Evolutionary conservation across 2,329 filamentous ascomycete genomes (phyloP), one percentile per base, ranked within the genome.

Genomic region (Talaromyces sp.): DNA sequence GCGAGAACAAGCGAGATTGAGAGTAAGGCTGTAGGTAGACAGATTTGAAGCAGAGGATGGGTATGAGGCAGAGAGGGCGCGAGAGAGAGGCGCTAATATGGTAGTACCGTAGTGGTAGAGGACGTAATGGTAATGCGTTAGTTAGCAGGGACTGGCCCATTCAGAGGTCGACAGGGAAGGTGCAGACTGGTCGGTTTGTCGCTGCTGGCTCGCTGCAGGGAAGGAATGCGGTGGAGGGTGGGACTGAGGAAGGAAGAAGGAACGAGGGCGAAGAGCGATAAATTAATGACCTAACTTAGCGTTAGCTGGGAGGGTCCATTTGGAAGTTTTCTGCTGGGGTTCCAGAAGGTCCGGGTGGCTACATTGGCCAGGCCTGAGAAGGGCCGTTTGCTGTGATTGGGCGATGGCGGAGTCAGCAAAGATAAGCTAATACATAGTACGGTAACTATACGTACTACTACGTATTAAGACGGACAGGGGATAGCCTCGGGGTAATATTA

Each of bases 271-370:
- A 43, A 45, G 15, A 29, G 40, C 47, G 43, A 36, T 40, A 47
- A 27, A 22, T 27, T 13, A 45, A 5, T 5, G 40, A 19, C 36
- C 36, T 38, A 36, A 17, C 31, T 22, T n/a, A 25, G 19, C 34
- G 25, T 47, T 47, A 25, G 45, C n/a, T n/a, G 45, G 27, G 58
- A 61, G 38, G 38, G 34, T 45, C 40, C 27, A 45, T 58, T 36
- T 56, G 29, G 65, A 40, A 61, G 47, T 54, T 47, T 69, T 69
- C 67, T 67, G 67, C 65, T 66, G 59, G 51, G 13, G 64, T 69
- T 69, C 68, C 65, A 68, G 68, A 69, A 69, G 67, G 61, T 64
- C 70, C 70, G 69, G 29, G 49, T 61, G 58, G 63, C 51, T 61
- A 34, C 17, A 34, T 54, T 11, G 31, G 63, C 34, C 40, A 31